Conservation (phyloP, 768 basidiomycete species). For the Suillus subaureus region DNA sequence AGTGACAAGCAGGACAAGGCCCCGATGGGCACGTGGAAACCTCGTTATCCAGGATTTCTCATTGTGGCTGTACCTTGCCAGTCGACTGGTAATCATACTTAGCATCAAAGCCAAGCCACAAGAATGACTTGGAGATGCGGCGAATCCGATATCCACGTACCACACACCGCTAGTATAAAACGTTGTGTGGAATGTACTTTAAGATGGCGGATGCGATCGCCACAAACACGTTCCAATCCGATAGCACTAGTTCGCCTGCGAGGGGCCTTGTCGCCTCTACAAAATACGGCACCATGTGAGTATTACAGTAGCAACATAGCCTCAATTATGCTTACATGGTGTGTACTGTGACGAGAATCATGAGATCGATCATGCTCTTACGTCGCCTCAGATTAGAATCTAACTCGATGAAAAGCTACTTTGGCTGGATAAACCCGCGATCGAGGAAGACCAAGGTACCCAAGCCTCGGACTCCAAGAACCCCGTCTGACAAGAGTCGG, state of each 20-base stretch:
- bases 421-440: not conserved
- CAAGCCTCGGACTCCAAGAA: not conserved
- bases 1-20: not conserved
- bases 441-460: not conserved
- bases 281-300: not conserved
- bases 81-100: not conserved
- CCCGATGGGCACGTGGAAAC: not conserved
- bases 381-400: not conserved
- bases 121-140: not conserved
- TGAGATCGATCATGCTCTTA: not conserved
- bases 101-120: not conserved
- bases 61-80: not conserved
- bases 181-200: not conserved
- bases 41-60: not conserved
- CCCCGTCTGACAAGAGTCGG: not conserved
- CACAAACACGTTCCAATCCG: not conserved
- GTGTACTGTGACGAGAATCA: not conserved
- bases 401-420: not conserved
- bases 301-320: too few species aligned
- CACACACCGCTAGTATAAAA: not conserved
- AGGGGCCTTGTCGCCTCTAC: not conserved
- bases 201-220: not conserved
- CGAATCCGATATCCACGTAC: not conserved
- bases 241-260: not conserved
- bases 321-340: too few species aligned